Evolutionary conservation across 176 grass and related monocot species (phyloP), one percentile per base, ranked within the genome.

Genomic region (Lolium rigidum): DNA sequence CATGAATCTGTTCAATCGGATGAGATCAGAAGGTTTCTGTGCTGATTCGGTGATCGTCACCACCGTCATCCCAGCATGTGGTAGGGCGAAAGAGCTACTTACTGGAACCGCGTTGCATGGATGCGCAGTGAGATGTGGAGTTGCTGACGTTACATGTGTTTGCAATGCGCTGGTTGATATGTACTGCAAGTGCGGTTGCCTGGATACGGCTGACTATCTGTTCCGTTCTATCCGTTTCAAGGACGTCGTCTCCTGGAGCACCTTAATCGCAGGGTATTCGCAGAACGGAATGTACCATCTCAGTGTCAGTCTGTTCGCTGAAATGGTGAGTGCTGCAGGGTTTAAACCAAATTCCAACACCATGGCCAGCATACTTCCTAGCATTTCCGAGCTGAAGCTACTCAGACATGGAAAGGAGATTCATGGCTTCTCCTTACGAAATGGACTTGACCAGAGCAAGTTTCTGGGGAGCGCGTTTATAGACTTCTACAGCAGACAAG

Each of bases 181-280:
- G 92, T 94, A 94, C 78, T 89, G 84, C 78, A 94, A 94, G 82
- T 94, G 83, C 52, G 63, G 70, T 64, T 62, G 35, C 18, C 11
- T 84, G 11, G 55, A 89, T 60, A 80, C 77, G 67, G 86, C 89
- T 59, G 62, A 55, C 37, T 55, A n/a, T 49, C 7, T 89, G 39
- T 94, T 94, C 25, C 6, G 41, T 41, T 84, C 56, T 48, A 86
- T 89, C 7, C 1, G 46, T 25, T 74, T 43, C 70, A 94, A 91
- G 70, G 92, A 94, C 67, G 76, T 91, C 14, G 43, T 94, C 64
- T 94, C 89, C 16, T 94, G 92, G 92, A 91, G 86, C 69, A 91
- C 86, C 72, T 75, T 94, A 78, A 87, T 94, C 35, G 86, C 81
- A 0, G 92, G 92, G 28, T 77, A 89, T 84, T 89, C 87, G 1